These are phyloP conservation scores for Candida schatavii DNA, from an alignment of 805 yeast species.

Conservation along the genomic window DNA sequence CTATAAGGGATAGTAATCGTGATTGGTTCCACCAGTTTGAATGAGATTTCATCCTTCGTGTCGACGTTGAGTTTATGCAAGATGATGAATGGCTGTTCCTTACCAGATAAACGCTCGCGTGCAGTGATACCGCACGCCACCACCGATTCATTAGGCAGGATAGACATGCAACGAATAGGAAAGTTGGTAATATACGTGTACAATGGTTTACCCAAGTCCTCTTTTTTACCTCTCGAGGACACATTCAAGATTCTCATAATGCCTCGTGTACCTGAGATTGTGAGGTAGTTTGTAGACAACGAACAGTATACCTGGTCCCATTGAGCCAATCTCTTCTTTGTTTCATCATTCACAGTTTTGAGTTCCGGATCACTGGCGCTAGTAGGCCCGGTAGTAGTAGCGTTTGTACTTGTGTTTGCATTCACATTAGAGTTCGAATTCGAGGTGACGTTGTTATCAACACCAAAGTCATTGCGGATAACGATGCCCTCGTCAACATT, in stretches of 20 bases:
- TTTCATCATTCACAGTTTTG: constrained; percentile 17
- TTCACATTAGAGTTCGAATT: constrained; percentile 2
- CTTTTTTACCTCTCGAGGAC: constrained; percentile 11
- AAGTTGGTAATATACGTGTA: constrained; percentile 68
- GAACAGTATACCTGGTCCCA: constrained; percentile 65
- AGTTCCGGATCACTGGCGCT: neutral
- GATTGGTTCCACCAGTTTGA: constrained; percentile 49
- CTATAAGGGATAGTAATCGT: constrained; percentile 80
- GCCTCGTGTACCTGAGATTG: constrained; percentile 73
- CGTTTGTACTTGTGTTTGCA: constrained; percentile 2
- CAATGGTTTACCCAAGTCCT: constrained; percentile 55
- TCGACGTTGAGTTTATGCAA: constrained; percentile 41
- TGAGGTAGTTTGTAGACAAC: constrained; percentile 56
- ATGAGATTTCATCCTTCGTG: constrained; percentile 1
- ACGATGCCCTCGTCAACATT: constrained; percentile 22
- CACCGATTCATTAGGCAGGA: constrained; percentile 60
- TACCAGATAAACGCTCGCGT: constrained; percentile 61
- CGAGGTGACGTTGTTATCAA: constrained; percentile 5
- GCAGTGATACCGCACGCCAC: constrained; percentile 85
- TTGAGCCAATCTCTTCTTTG: constrained; percentile 33
- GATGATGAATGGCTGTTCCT: constrained; percentile 74
- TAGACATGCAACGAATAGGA: constrained; percentile 75
- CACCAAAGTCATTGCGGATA: constrained; percentile 27
- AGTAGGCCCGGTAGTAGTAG: neutral
- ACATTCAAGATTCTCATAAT: constrained; percentile 64